Percentiles rank a stretch among this genome's conserved stretches.
Evolutionary conservation across 2,329 filamentous ascomycete species (phyloP).

Genomic region (Clarireedia hainanense): DNA sequence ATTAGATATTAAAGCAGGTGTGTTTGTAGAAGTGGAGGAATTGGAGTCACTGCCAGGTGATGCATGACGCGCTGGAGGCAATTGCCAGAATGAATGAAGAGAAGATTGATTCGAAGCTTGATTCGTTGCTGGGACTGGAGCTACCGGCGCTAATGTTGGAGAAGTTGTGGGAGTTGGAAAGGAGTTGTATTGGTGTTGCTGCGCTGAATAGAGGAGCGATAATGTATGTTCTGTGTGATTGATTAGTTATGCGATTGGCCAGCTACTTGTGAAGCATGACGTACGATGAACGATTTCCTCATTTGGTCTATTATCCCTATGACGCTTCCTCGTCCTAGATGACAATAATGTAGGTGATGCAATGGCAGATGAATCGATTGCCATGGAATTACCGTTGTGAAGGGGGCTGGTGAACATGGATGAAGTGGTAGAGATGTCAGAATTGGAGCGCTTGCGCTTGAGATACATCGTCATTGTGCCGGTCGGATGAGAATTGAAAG

Average conservation of each 20-base stretch:
- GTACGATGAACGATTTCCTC: constrained; percentile 37
- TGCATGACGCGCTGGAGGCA: constrained; percentile 31
- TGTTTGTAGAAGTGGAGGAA: constrained; percentile 9
- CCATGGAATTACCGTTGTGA: constrained; percentile 30
- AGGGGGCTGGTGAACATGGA: constrained; percentile 33
- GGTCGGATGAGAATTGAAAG: background rate
- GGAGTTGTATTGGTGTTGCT: constrained; percentile 30
- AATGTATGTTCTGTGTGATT: constrained; percentile 39
- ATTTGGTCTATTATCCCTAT: constrained; percentile 50
- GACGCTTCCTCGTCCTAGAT: constrained; percentile 54
- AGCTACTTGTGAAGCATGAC: constrained; percentile 4
- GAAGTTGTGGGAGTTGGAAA: constrained; percentile 13
- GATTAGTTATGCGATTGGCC: constrained; percentile 8
- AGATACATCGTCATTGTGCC: constrained; percentile 36
- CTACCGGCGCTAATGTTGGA: constrained; percentile 14
- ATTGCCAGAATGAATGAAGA: constrained; percentile 55
- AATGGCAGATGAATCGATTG: constrained; percentile 27
- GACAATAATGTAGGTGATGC: constrained; percentile 38
- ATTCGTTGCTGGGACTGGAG: constrained; percentile 13
- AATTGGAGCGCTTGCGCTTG: constrained; percentile 58
- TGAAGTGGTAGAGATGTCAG: constrained; percentile 44
- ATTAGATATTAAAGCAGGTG: background rate
- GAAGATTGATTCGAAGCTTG: constrained; percentile 38
- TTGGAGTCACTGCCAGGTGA: constrained; percentile 28
- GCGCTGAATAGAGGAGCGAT: constrained; percentile 49